phyloP scores from a whole-genome alignment of 2,329 filamentous ascomycete genomes.

The Venturiaceae sp. region DNA sequence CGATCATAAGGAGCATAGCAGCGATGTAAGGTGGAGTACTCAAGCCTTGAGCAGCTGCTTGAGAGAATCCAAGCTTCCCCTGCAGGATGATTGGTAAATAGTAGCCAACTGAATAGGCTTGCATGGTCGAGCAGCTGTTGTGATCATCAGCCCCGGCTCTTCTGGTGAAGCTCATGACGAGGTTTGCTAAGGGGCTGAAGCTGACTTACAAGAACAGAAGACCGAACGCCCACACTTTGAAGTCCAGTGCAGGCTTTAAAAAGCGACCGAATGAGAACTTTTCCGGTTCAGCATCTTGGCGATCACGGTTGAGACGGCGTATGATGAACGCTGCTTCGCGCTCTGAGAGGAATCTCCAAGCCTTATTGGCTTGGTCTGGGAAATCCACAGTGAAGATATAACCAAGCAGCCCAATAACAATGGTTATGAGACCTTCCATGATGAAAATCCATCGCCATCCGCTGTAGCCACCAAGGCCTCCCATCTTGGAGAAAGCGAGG shows the following conservation, averaged over 20 bases:
- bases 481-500: conserved; percentile 58
- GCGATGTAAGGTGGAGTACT: too few species aligned
- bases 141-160: not conserved
- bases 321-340: conserved; percentile 40
- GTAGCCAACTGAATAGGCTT: conserved; percentile 67
- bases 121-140: conserved; percentile 33
- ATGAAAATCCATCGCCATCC: conserved; percentile 25
- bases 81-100: conserved; percentile 72
- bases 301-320: conserved; percentile 41
- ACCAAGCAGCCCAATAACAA: conserved; percentile 25
- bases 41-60: too few species aligned
- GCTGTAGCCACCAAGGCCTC: conserved; percentile 35
- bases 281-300: conserved; percentile 39
- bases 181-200: not conserved
- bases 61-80: too few species aligned
- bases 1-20: conserved; percentile 55
- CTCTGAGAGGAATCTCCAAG: conserved; percentile 29
- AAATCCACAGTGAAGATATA: conserved; percentile 36
- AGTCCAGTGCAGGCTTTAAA: conserved; percentile 35
- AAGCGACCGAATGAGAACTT: conserved; percentile 39
- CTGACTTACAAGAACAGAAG: conserved; percentile 53
- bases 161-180: too few species aligned
- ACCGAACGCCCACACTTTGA: conserved; percentile 46
- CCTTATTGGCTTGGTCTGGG: conserved; percentile 26
- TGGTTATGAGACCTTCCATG: not conserved